Base-by-base conservation (phyloP, 768 basidiomycete species). In the Porphyrellus cyaneotinctus region DNA sequence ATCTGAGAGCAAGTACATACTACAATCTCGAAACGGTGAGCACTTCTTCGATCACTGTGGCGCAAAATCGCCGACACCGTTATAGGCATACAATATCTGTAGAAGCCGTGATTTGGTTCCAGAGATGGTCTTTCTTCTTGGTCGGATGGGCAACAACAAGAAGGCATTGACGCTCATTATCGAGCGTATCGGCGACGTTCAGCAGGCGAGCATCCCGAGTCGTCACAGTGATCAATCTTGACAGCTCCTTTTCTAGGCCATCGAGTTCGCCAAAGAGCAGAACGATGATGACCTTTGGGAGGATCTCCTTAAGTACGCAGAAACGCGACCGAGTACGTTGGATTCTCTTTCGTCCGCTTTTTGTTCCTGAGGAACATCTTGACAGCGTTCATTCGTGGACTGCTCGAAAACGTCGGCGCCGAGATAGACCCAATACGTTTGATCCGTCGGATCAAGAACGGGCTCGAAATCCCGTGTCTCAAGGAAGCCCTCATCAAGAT, bases 261-360 rank as follows among this genome's bases (percentile, higher is more conserved):
- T 99, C 62, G 95, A 97, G 53, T 99, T 99, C 57, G 95, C 95
- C 3, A 95, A 95, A 63, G 94, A 97, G 67, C 95, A 97, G 68
- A 87, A 85, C 47, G 97, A 98, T 57, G 87, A 94, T 55, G 97
- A 98, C 66, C 81, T 99, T 0, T 99, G 95, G 97, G 95, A 98
- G 62, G 95, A 98, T 65, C 78, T 99, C 10, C 73, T 99, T 24
- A 84, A 79, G 54, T 98, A 98, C 62, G 95, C 95, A 0, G 97
- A 98, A 69, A 95, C 90, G 12, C 77, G 93, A 52, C 97, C 97
- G 35, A 72, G 93, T 93, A 49, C 50, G 80, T 68, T 41, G 31
- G 13, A 28, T 56, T 26, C 23, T 14, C 2, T 2, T 23, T 9
- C 1, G 7, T 8, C 46, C 12, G 4, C 9, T 11, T 24, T 2